Percentiles rank a stretch among this genome's conserved stretches.
These are phyloP conservation scores for Curvularia eragrostidis DNA, from an alignment of 2,329 filamentous ascomycete genomes.

Conservation along the genomic window DNA sequence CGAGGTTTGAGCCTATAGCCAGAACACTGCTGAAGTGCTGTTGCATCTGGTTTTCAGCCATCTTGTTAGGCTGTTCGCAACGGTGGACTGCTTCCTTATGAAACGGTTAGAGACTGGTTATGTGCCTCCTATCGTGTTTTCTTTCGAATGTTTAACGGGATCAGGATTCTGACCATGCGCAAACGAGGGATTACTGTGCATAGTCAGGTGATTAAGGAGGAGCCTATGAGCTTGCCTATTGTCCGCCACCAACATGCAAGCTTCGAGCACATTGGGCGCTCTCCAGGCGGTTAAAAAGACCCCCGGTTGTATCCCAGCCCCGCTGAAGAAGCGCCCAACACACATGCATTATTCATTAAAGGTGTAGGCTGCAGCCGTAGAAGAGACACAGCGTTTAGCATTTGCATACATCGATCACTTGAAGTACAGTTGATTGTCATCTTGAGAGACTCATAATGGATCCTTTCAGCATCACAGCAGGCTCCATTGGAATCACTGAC, in stretches of 20 bases:
- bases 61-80: not conserved
- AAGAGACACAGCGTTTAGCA: not conserved
- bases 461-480: conserved; percentile 11
- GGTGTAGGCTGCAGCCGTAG: not conserved
- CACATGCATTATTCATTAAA: too few species aligned
- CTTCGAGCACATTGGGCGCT: too few species aligned
- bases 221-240: conserved; percentile 1
- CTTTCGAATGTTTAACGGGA: not conserved
- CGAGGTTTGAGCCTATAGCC: too few species aligned
- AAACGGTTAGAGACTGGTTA: not conserved
- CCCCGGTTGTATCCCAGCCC: too few species aligned
- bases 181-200: not conserved
- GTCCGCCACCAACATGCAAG: not conserved
- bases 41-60: not conserved
- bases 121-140: not conserved
- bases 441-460: conserved; percentile 2
- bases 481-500: conserved; percentile 14
- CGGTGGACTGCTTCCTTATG: not conserved
- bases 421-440: not conserved
- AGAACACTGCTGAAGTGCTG: not conserved
- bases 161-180: not conserved
- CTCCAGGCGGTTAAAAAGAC: too few species aligned
- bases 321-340: too few species aligned
- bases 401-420: not conserved
- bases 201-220: not conserved